Percentiles rank a stretch among this genome's conserved stretches.
Evolutionary conservation across 2,329 filamentous ascomycete genomes (phyloP).

Genomic region (Xylariaceae sp.): DNA sequence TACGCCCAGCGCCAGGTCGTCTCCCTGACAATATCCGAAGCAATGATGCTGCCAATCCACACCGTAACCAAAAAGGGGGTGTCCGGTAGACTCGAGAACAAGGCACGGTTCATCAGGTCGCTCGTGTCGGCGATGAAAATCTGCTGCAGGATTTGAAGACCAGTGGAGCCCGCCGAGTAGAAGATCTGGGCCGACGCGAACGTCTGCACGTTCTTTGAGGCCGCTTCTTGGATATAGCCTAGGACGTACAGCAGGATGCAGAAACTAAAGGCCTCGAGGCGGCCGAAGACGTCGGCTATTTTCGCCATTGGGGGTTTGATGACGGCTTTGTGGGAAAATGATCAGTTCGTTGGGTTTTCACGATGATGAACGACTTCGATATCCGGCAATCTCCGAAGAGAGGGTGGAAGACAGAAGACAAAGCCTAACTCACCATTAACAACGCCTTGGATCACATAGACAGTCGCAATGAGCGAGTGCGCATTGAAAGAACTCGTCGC

Average conservation of each 20-base stretch:
- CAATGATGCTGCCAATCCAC: constrained; percentile 55
- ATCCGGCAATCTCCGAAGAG: neutral
- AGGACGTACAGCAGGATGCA: constrained; percentile 51
- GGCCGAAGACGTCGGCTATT: constrained; percentile 59
- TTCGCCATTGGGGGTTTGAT: constrained; percentile 60
- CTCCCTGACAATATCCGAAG: constrained; percentile 41
- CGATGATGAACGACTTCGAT: constrained; percentile 1
- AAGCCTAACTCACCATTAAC: constrained; percentile 13
- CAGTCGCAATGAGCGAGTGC: constrained; percentile 18
- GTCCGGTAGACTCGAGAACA: constrained; percentile 56
- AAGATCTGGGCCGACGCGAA: constrained; percentile 56
- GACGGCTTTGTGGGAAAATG: constrained; percentile 41
- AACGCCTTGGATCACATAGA: constrained; percentile 17
- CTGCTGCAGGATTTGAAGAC: constrained; percentile 57
- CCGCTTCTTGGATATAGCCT: constrained; percentile 56
- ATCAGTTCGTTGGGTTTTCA: no score
- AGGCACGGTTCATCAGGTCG: constrained; percentile 54
- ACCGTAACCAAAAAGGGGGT: constrained; percentile 58
- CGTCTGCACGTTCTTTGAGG: constrained; percentile 49
- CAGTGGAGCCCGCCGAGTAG: constrained; percentile 56
- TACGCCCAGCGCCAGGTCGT: constrained; percentile 60
- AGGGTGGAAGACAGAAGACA: no score
- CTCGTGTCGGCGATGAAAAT: constrained; percentile 63
- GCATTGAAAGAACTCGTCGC: constrained; percentile 19
- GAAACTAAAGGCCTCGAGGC: constrained; percentile 54